Base-by-base conservation (phyloP, 2,329 filamentous ascomycete genomes). In the Ceratocystis colombiana region DNA sequence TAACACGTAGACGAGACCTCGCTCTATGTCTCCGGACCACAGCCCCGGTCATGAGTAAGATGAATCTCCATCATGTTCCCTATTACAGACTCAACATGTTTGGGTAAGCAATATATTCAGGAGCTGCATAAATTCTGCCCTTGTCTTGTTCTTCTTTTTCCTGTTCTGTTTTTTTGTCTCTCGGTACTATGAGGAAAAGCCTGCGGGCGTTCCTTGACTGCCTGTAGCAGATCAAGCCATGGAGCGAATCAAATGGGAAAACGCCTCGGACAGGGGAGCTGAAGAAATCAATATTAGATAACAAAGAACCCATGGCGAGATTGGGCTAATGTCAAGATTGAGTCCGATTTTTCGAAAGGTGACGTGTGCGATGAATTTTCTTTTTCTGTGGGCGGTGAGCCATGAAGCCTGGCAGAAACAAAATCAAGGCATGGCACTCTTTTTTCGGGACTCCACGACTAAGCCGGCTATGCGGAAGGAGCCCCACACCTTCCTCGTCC, bases 21-120 rank as follows among this genome's bases (percentile, higher is more conserved):
- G 10, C 22, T 12, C 22, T 53, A 53, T 50, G 17, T 53, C n/a
- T 28, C 48, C 10, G 22, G 48, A 6, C 6, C 48, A 53, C 22
- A 25, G 25, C 48, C 48, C 48, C 22, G 10, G 48, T 53, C 48
- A 28, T 28, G 12, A 53, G 48, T 53, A 53, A 53, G 22, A 53
- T 28, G 48, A 53, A 25, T 53, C 48, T 53, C 15, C 48, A 28
- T 53, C 48, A 53, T 28, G 48, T 53, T 53, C 48, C 48, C 48
- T 53, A n/a, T 28, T 53, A 53, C 48, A 53, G 48, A 53, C 48
- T 28, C 48, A 53, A 22, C 48, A 53, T 53, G 48, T 53, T 15
- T 25, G 25, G 25, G 22, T 5, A 53, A 53, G 25, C 22, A 53
- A 53, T 53, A 15, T 5, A 28, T 25, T 53, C 48, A 53, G 48